Base-by-base conservation (phyloP, 306 rosid genomes). In the Vachellia collinsii region DNA sequence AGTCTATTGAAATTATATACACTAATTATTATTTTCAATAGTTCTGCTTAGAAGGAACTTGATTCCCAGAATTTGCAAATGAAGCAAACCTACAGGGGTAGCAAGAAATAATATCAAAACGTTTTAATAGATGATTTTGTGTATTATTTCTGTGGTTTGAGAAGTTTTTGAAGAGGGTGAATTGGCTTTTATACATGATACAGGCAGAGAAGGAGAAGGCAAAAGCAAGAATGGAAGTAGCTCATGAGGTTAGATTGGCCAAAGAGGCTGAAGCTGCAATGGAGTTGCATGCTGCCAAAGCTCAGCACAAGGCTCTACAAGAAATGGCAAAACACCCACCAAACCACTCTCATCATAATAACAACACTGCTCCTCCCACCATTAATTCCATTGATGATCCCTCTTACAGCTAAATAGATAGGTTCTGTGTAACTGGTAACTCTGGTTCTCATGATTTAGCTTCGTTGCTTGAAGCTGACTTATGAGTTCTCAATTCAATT, bases 191-290 rank as follows among this genome's bases (percentile, higher is more conserved):
- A 51, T 51, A 9, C 17, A 51, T 51, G 25, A 34, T 77, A 37
- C 68, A 91, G 98, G 90, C 82, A 0, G 94, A 85, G 88, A 93
- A 91, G 75, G 91, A 90, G 3, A 36, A 90, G 13, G 94, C 97
- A 0, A 87, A 89, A 77, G 90, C 93, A 0, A 88, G 93, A 74
- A 69, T 77, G 78, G 92, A 87, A 0, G 79, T 90, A 65, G 98
- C 98, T 51, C 92, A 79, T 8, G 96, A 94, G 83, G 85, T 92
- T 38, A 90, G 95, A 67, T 25, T 90, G 85, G 98, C 97, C 43
- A 92, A 84, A 83, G 92, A 92, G 80, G 95, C 92, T 0, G 97
- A 94, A 76, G 98, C 94, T 36, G 74, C 63, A 37, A 90, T 87
- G 97, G 87, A 80, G 14, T 4, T 88, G 20, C 97, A 93, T 59